Base-by-base conservation (phyloP, 176 grass and related monocot species). In the Aegilops umbellulata region DNA sequence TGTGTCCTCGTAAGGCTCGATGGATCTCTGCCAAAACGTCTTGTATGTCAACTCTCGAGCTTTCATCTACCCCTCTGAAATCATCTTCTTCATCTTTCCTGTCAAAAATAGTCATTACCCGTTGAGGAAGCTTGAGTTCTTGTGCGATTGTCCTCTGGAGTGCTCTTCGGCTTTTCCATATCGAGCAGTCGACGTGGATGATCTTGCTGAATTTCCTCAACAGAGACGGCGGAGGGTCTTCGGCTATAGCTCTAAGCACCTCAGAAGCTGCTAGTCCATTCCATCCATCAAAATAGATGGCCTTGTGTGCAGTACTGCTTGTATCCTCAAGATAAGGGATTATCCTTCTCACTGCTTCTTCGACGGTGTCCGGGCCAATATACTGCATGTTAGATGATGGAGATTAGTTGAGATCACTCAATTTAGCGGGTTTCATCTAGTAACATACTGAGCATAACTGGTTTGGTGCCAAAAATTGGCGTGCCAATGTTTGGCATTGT, bases 21-120 rank as follows among this genome's bases (percentile, higher is more conserved):
- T 4, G 1, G 12, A 42, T 74, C 13, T 7, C 71, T 10, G 0
- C 1, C 0, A 0, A 1, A 0, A 49, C 13, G 0, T 15, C 13
- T 0, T 0, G 0, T 36, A 36, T 32, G 31, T 3, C 31, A 32
- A 32, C 31, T 42, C 41, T 42, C 0, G 41, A 42, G 10, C 41
- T 1, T 42, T 42, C 41, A 42, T 42, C 41, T 42, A 42, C 2
- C 41, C 41, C 41, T 3, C 2, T 11, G 3, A 42, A 42, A 42
- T 42, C 41, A 42, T 42, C 41, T 42, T 42, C 41, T 42, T 42
- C 41, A 42, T 42, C 41, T 42, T 42, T 10, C 41, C 41, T 11
- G 2, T 39, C 38, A 39, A 39, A 39, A 39, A 39, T 39, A 39
- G 6, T 8, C 38, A 39, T 39, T 39, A 39, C 8, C 8, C 8